Evolutionary conservation across 805 yeast species (phyloP).

Genomic region (Cyberlindnera sargentensis): DNA sequence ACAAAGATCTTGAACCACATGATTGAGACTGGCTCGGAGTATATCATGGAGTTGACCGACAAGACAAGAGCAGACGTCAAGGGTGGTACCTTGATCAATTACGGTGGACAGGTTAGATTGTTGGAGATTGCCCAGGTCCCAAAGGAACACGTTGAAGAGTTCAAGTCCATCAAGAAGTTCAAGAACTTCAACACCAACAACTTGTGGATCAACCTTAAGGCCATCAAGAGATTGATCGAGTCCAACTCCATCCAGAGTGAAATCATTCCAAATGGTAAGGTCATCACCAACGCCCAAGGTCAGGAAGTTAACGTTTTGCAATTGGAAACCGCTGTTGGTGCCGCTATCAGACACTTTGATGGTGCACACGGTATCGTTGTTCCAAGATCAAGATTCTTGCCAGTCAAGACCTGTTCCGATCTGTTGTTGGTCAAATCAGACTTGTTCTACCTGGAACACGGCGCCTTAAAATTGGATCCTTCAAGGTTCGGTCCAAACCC

Average conservation of each 20-base stretch:
- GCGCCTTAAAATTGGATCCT: conserved; percentile 79
- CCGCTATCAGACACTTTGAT: conserved; percentile 92
- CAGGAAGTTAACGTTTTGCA: conserved; percentile 83
- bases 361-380: conserved; percentile 98
- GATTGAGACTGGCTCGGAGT: conserved; percentile 87
- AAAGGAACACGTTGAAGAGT: conserved; percentile 96
- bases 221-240: conserved; percentile 88
- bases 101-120: conserved; percentile 89
- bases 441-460: conserved; percentile 84
- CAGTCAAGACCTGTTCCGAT: conserved; percentile 97
- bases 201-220: conserved; percentile 93
- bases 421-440: conserved; percentile 92
- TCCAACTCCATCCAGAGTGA: conserved; percentile 77
- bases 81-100: conserved; percentile 97
- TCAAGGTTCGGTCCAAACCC: conserved; percentile 88
- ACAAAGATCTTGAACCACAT: conserved; percentile 84
- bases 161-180: conserved; percentile 95
- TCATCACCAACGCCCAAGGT: conserved; percentile 60
- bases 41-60: conserved; percentile 97
- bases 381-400: conserved; percentile 95
- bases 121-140: conserved; percentile 98
- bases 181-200: conserved; percentile 97
- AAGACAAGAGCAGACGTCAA: conserved; percentile 99
- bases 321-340: conserved; percentile 98
- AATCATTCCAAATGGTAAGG: conserved; percentile 91